Evolutionary conservation across 129 eudicot genomes (phyloP).

Genomic region (Pittosporum tobira): DNA sequence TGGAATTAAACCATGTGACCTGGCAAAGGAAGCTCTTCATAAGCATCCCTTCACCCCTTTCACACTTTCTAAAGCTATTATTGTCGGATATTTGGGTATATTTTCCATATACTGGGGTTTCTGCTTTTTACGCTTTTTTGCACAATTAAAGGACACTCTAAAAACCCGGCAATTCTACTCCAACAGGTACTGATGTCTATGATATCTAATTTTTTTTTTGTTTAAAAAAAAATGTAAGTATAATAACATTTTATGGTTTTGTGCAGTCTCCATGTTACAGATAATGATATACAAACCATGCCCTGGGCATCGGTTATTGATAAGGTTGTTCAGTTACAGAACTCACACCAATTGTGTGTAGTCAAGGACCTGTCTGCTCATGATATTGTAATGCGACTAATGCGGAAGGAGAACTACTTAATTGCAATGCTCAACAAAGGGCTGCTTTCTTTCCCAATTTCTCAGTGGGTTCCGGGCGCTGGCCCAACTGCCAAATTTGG

Average conservation of each 20-base stretch:
- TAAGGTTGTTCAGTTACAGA: constrained; percentile 62
- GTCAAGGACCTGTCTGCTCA: constrained; percentile 89
- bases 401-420: constrained; percentile 95
- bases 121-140: constrained; percentile 76
- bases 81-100: constrained; percentile 84
- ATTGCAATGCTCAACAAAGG: constrained; percentile 98
- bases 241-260: constrained; percentile 1
- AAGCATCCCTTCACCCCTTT: constrained; percentile 81
- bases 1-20: constrained; percentile 83
- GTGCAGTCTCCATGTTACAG: constrained; percentile 82
- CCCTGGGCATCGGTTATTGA: constrained; percentile 86
- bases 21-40: constrained; percentile 81
- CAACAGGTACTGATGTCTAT: constrained; percentile 45
- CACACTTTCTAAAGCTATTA: constrained; percentile 59
- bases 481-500: constrained; percentile 54
- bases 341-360: constrained; percentile 53
- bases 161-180: constrained; percentile 70
- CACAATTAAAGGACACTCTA: constrained; percentile 73
- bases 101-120: constrained; percentile 74
- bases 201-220: too few relatives aligned
- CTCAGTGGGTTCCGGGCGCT: constrained; percentile 86
- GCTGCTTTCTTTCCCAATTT: constrained; percentile 71
- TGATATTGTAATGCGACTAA: constrained; percentile 81
- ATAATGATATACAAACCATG: constrained; percentile 81
- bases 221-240: too few relatives aligned